phyloP scores from a whole-genome alignment of 805 yeast species.

The Candida glaebosa region DNA sequence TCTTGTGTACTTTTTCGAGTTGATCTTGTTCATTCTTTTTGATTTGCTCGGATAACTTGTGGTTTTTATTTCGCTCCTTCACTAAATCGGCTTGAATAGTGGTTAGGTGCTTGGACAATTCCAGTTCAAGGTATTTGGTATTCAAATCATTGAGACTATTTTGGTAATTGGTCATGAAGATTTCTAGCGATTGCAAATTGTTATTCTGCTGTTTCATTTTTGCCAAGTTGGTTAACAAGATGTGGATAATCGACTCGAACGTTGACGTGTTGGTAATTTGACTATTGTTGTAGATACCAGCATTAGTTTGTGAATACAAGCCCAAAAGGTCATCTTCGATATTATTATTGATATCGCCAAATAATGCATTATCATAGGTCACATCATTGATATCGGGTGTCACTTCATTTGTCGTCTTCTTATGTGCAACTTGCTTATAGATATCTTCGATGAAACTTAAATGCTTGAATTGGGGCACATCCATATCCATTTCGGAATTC shows the following conservation, averaged over 20 bases:
- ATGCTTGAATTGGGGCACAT: slow-evolving; percentile 31
- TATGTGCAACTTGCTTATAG: slow-evolving; percentile 10
- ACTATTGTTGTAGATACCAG: slow-evolving; percentile 58
- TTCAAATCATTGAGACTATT: slow-evolving; percentile 22
- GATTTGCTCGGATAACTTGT: slow-evolving; percentile 14
- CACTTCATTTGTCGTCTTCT: neutral
- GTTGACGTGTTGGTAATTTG: slow-evolving; percentile 55
- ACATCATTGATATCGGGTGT: neutral
- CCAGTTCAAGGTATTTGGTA: slow-evolving; percentile 18
- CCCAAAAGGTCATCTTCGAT: slow-evolving; percentile 52
- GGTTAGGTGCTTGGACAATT: slow-evolving; percentile 13
- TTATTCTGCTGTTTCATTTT: slow-evolving; percentile 58
- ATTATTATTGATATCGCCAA: slow-evolving; percentile 52
- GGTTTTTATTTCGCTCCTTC: slow-evolving; percentile 12
- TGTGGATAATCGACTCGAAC: slow-evolving; percentile 52
- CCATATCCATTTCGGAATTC: slow-evolving; percentile 11
- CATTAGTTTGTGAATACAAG: slow-evolving; percentile 41
- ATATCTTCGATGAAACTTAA: slow-evolving; percentile 34
- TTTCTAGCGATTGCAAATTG: slow-evolving; percentile 51
- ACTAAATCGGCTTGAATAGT: slow-evolving; percentile 14
- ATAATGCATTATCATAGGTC: slow-evolving; percentile 56
- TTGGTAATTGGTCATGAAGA: slow-evolving; percentile 51
- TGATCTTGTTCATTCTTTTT: slow-evolving; percentile 9
- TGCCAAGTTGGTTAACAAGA: slow-evolving; percentile 52
- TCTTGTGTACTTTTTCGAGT: neutral